These are phyloP conservation scores for Penicillium lagena DNA, from an alignment of 495 filamentous ascomycete species.

Conservation along the genomic window DNA sequence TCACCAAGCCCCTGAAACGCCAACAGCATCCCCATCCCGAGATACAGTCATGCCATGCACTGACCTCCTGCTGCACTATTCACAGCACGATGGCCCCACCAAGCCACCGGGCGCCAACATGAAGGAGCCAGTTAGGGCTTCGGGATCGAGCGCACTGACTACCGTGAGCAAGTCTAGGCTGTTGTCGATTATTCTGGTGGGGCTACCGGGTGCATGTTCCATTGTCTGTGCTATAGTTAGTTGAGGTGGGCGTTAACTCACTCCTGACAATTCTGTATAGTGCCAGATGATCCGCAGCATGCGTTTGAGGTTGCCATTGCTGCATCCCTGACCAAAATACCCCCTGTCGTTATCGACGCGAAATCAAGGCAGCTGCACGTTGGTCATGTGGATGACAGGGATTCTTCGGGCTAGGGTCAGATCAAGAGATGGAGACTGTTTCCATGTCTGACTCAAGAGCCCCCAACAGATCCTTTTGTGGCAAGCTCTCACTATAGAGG, in stretches of 20 bases:
- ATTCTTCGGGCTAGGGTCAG: too few species aligned
- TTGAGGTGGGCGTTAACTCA: too few species aligned
- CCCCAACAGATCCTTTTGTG: too few species aligned
- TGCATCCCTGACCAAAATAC: too few species aligned
- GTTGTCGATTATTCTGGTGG: conserved; percentile 5
- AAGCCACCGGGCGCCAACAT: too few species aligned
- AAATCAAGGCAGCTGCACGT: too few species aligned
- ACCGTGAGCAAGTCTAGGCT: conserved; percentile 17
- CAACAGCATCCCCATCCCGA: background rate
- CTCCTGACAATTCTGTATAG: too few species aligned
- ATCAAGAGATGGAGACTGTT: too few species aligned
- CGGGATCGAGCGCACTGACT: conserved; percentile 20
- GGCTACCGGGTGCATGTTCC: background rate
- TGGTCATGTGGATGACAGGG: too few species aligned
- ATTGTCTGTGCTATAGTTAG: background rate
- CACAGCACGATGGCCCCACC: conserved; percentile 6
- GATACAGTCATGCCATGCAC: conserved; percentile 13
- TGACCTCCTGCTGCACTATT: conserved; percentile 15
- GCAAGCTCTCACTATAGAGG: too few species aligned
- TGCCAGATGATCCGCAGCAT: conserved; percentile 3
- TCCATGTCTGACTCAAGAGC: too few species aligned
- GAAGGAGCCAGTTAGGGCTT: conserved; percentile 4
- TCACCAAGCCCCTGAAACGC: conserved; percentile 10
- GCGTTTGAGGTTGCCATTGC: conserved; percentile 2
- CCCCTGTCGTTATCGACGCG: too few species aligned